Percentiles rank a stretch among this genome's conserved stretches.
Conservation (phyloP, 2,329 filamentous ascomycete species). For the Cryphonectria radicalis region DNA sequence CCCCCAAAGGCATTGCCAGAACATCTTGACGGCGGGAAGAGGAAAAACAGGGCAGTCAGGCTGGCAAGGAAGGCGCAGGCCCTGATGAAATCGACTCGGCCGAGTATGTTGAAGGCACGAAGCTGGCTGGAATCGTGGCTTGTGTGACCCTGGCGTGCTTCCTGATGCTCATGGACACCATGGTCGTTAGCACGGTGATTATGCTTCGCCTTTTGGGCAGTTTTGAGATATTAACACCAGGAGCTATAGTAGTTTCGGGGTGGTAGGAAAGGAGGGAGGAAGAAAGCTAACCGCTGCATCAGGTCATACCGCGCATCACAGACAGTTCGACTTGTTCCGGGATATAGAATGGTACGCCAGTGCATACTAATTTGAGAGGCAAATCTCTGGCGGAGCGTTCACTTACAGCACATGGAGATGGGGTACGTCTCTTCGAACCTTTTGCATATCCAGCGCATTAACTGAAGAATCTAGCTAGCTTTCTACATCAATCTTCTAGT, state of each 20-base stretch:
- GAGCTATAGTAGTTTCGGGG: too few relatives aligned
- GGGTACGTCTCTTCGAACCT: constrained; percentile 38
- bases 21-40: too few relatives aligned
- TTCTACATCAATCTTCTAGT: constrained; percentile 54
- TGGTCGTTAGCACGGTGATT: constrained; percentile 31
- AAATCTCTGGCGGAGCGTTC: constrained; percentile 51
- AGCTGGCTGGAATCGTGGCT: constrained; percentile 22
- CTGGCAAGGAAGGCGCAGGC: too few relatives aligned
- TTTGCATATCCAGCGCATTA: too few relatives aligned
- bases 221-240: too few relatives aligned
- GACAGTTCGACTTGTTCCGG: constrained; percentile 35
- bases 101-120: constrained; percentile 25
- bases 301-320: constrained; percentile 32
- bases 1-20: too few relatives aligned
- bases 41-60: too few relatives aligned
- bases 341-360: constrained; percentile 35
- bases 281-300: background rate
- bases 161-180: constrained; percentile 32
- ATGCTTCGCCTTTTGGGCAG: too few relatives aligned
- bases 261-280: too few relatives aligned
- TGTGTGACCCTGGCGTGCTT: constrained; percentile 29
- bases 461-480: constrained; percentile 31
- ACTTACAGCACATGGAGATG: constrained; percentile 50
- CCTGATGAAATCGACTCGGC: too few relatives aligned
- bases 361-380: constrained; percentile 31